These are phyloP conservation scores for Nakazawaea wickerhamii DNA, from an alignment of 805 yeast species.

Conservation along the genomic window DNA sequence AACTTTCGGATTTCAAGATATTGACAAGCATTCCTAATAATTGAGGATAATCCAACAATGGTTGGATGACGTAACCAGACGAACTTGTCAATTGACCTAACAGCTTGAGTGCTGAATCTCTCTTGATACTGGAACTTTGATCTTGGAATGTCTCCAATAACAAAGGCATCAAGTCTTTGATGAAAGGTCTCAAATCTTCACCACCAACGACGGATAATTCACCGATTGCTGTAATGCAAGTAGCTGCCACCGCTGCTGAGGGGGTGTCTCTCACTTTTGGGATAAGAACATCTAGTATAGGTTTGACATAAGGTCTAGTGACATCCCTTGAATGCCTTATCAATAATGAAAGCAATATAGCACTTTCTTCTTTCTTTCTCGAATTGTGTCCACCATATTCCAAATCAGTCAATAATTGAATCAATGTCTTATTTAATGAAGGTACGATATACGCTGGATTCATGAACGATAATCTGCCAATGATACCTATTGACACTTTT, in stretches of 20 bases:
- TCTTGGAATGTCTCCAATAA: conserved; percentile 86
- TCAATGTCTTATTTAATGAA: conserved; percentile 75
- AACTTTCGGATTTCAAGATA: conserved; percentile 75
- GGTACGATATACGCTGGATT: conserved; percentile 97
- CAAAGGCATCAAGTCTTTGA: conserved; percentile 78
- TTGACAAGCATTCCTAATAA: conserved; percentile 75
- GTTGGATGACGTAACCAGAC: conserved; percentile 93
- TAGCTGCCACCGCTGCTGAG: conserved; percentile 78
- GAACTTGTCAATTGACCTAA: conserved; percentile 86
- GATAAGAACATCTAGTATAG: conserved; percentile 78
- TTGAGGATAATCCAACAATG: conserved; percentile 87
- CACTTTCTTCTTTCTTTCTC: conserved; percentile 81
- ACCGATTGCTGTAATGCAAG: conserved; percentile 82
- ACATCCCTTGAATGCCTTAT: conserved; percentile 75
- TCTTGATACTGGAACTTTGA: conserved; percentile 79
- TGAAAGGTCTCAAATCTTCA: conserved; percentile 68
- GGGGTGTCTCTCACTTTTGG: conserved; percentile 63
- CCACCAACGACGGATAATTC: conserved; percentile 87
- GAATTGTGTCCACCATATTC: conserved; percentile 73
- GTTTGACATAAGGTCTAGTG: conserved; percentile 87
- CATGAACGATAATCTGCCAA: conserved; percentile 78
- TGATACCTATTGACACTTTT: conserved; percentile 66
- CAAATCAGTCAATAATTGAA: conserved; percentile 79
- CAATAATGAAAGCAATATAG: conserved; percentile 64
- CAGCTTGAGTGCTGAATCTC: conserved; percentile 86